Evolutionary conservation across 1,284 basidiomycete species (phyloP), one percentile per base, ranked within the genome.

Genomic region (Kalmanozyma brasiliensis): DNA sequence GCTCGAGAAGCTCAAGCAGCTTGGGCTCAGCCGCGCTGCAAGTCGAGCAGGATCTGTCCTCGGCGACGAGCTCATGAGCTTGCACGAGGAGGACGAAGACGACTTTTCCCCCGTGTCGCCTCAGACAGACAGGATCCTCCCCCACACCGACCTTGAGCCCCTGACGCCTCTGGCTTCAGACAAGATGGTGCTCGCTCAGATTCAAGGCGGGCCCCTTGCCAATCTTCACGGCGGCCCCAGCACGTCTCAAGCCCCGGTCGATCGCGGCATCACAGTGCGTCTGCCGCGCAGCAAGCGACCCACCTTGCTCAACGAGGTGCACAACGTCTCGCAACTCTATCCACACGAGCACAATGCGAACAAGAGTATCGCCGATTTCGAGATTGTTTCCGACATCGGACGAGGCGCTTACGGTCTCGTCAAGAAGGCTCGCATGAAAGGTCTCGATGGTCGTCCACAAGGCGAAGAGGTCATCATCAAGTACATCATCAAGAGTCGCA

Each of bases 351-450:
- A 49, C 26, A 47, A 49, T 23, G 55, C 41, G 7, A 38, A 63
- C 20, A 66, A 52, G 42, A 51, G 53, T 43, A 78, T 81, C 41
- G 47, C 64, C 20, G 76, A 80, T 45, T 82, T 77, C 47, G 73
- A 76, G 24, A 59, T 82, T 13, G 53, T 73, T 1, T 63, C 66
- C 3, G 75, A 80, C 40, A 72, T 82, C 17, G 72, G 95, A 22
- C 87, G 93, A 58, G 95, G 95, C n/a, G 95, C 95, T 13, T 98
- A 98, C 83, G 95, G 95, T 0, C 85, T 98, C 40, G 95, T 98
- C 23, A 94, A 96, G 84, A 87, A 92, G 49, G 95, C 89, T 1
- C 86, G 91, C 59, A 91, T 93, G 80, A 90, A 90, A 75, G 87
- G 87, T 34, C 77, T 86, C 1, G 89, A 92, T 80, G 92, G 92